phyloP scores from a whole-genome alignment of 2,329 filamentous ascomycete species.

The Stachybotrys chartarum region DNA sequence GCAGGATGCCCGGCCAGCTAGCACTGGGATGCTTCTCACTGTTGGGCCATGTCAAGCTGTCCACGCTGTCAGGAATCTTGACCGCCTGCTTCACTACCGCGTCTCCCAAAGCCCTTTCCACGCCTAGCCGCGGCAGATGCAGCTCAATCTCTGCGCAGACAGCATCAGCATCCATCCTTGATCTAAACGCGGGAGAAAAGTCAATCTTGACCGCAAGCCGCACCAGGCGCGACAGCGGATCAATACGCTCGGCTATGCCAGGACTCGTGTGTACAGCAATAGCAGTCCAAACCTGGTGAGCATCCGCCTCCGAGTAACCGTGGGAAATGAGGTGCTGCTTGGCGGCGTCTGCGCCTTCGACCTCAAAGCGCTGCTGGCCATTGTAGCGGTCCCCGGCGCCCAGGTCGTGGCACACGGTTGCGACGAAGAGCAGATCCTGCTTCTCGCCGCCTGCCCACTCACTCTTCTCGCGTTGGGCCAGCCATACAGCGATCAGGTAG shows the following conservation, averaged over 20 bases:
- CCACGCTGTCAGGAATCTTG: slow-evolving; percentile 9
- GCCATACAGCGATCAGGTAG: slow-evolving; percentile 15
- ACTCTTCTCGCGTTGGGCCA: slow-evolving; percentile 12
- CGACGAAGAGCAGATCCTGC: slow-evolving; percentile 21
- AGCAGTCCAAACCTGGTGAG: slow-evolving; percentile 25
- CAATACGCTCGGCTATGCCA: slow-evolving; percentile 28
- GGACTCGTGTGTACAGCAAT: slow-evolving; percentile 26
- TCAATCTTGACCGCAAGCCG: slow-evolving; percentile 23
- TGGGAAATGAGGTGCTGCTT: slow-evolving; percentile 18
- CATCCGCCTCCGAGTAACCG: slow-evolving; percentile 12
- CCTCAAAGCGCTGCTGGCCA: slow-evolving; percentile 25
- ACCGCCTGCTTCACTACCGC: slow-evolving; percentile 19
- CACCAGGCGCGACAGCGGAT: slow-evolving; percentile 21
- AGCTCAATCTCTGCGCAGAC: slow-evolving; percentile 11
- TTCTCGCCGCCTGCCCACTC: slow-evolving; percentile 4
- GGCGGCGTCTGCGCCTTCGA: slow-evolving; percentile 23
- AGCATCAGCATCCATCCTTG: slow-evolving; percentile 1
- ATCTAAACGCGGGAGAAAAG: slow-evolving; percentile 13
- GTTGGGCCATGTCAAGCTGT: slow-evolving; percentile 15
- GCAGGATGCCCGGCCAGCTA: slow-evolving; percentile 23
- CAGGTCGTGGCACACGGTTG: slow-evolving; percentile 27
- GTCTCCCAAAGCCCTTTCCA: slow-evolving; percentile 16
- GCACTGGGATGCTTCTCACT: slow-evolving; percentile 19
- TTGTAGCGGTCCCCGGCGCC: slow-evolving; percentile 22
- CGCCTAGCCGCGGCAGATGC: slow-evolving; percentile 15